These are phyloP conservation scores for Tricholoma matsutake DNA, from an alignment of 768 basidiomycete genomes.

Conservation along the genomic window DNA sequence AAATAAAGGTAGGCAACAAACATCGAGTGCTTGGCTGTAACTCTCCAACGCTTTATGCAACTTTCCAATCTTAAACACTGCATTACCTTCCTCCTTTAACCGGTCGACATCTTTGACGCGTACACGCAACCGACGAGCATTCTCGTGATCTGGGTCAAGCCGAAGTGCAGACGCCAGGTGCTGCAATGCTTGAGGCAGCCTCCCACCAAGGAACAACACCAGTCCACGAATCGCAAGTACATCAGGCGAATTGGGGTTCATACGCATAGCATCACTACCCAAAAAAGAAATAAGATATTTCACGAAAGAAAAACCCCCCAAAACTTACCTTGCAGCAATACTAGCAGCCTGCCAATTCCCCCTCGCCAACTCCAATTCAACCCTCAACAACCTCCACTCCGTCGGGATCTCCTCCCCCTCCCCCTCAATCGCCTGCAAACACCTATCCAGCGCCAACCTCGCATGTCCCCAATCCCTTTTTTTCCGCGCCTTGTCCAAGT, in stretches of 20 bases:
- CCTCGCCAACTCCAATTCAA: constrained; percentile 74
- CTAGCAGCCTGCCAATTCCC: constrained; percentile 74
- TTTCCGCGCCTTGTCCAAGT: constrained; percentile 52
- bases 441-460: constrained; percentile 75
- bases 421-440: constrained; percentile 65
- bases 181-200: constrained; percentile 66
- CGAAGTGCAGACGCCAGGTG: constrained; percentile 71
- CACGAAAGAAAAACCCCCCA: constrained; percentile 1
- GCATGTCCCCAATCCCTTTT: constrained; percentile 76
- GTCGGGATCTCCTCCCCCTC: constrained; percentile 74
- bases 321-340: constrained; percentile 69
- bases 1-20: constrained; percentile 24
- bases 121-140: constrained; percentile 67
- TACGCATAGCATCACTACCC: constrained; percentile 68
- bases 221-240: constrained; percentile 75
- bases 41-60: constrained; percentile 61
- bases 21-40: constrained; percentile 73
- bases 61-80: constrained; percentile 61
- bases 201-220: constrained; percentile 71
- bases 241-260: constrained; percentile 74
- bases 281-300: neutral
- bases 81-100: constrained; percentile 83
- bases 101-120: constrained; percentile 81
- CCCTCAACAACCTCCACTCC: constrained; percentile 78
- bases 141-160: constrained; percentile 73